Base-by-base conservation (phyloP, 2,329 filamentous ascomycete genomes). In the Incumbomyces delicatus region DNA sequence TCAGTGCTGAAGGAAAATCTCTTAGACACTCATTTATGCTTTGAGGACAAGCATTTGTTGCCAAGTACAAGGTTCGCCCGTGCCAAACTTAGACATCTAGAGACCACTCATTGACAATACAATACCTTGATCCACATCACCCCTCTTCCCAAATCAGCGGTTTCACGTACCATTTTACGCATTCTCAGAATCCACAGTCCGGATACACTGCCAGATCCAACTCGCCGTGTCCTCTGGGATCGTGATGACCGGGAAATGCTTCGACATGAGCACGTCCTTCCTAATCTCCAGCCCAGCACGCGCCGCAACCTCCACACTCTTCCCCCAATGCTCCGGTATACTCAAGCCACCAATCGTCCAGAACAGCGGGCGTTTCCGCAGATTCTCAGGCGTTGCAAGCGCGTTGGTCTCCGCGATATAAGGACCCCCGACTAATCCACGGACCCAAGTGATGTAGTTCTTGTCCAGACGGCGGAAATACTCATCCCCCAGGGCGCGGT, bases 381-480 rank as follows among this genome's bases (percentile, higher is more conserved):
- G 22, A 29, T 20, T 41, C 20, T 41, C 18, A 10, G 38, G 38
- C 10, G 14, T 41, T 17, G 20, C 14, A 10, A 20, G 20, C 18
- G 18, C 38, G 7, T 41, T 18, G 6, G 16, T 10, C 16, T 7
- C 14, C 6, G 6, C 10, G 7, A 29, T 10, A 41, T 20, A 27
- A n/a, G n/a, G n/a, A n/a, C n/a, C n/a, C n/a, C n/a, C n/a, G n/a
- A n/a, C n/a, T n/a, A n/a, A n/a, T 10, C 20, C 10, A 11, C 16
- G 18, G 7, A 41, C 20, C 38, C 38, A 41, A 20, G 38, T 41
- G 7, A 41, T 20, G 16, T 41, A 41, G 38, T 41, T 41, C 20
- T 41, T 41, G 11, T 7, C 38, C 38, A 41, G 16, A 10, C 38
- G 38, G 6, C 10, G 11, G 20, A 20, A 20, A 41, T 41, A 41